Evolutionary conservation across 1,284 basidiomycete genomes (phyloP), one percentile per base, ranked within the genome.

Genomic region (Ustilago tritici): DNA sequence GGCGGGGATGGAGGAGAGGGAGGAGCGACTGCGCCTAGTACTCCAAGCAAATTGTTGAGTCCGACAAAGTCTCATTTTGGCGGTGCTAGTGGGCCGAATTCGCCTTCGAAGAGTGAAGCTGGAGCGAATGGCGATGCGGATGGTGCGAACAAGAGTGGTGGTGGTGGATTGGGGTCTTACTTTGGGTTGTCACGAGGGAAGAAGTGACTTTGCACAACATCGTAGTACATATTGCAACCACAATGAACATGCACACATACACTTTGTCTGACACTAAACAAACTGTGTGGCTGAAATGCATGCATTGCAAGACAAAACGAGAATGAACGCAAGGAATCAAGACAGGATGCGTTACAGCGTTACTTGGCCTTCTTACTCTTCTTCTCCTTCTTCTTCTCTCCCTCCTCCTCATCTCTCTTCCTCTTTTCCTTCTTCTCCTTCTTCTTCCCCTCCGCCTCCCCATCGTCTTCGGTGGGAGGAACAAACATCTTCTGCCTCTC

Each of bases 401-500:
- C 15, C 19, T 52, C 14, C 38, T 41, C 41, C 31, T 58, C 12
- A 50, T 52, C 19, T 19, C 66, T 40, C 32, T 50, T n/a, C 14
- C 49, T 4, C 23, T 50, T 50, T 32, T 3, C n/a, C 23, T 50
- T 35, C 54, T 72, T 60, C n/a, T 60, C 56, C 60, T 75, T 69
- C 47, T 58, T 43, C 36, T 43, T 57, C 67, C 34, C 40, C 55
- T 19, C 61, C 3, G 65, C 55, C 6, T 17, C 14, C 11, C 31
- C 15, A 14, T 56, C 19, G 11, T 80, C 66, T 50, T 83, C 84
- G 7, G 64, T 68, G 2, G 83, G 84, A 8, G 82, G 64, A 1
- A 81, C 54, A 36, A 77, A 83, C 19, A 53, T 61, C 65, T 78
- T 71, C 23, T 78, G 70, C n/a, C 82, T 64, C 47, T 85, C 77